Evolutionary conservation across 1,284 basidiomycete genomes (phyloP), one percentile per base, ranked within the genome.

Genomic region (Vanrija sp.): DNA sequence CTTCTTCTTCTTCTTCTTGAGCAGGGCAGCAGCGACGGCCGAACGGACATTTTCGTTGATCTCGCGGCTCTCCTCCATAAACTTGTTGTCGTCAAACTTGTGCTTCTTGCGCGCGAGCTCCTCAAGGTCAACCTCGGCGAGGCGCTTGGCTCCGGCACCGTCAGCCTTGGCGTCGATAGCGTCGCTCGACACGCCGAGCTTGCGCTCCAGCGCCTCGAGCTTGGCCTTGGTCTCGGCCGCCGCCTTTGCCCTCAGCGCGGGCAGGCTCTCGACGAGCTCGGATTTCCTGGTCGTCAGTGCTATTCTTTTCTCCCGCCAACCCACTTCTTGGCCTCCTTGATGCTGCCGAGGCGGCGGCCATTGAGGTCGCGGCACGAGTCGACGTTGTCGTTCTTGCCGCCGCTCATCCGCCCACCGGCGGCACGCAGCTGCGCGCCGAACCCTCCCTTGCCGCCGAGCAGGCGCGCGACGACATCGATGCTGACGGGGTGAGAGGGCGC

Each of bases 381-480:
- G 64, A 92, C 93, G 77, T 98, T 98, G 68, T 81, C 89, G 37
- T 88, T 90, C 81, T 94, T 95, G 78, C 92, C 86, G 63, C 87
- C 88, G 66, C 89, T 92, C 96, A 99, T 99, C 41, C 94, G 84
- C 9, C 95, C 95, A 62, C 95, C 95, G 19, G 94, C 93, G 0
- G 96, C 95, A 70, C 95, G 84, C 60, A 99, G 81, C 80, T 97
- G 93, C 22, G 88, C 89, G 8, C 96, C 95, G 70, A 99, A 98
- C 47, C 95, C 95, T 68, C 96, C 95, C 76, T 98, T 98, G 45
- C 96, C 96, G 56, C 95, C 95, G 10, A 81, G 80, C 10, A 95
- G 71, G 27, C 86, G 60, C 14, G 76, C 65, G 12, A 71, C 64
- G n/a, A 79, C 57, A 22, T 71, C 57, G 31, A 78, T 41, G 20